Evolutionary conservation across 2,329 filamentous ascomycete genomes (phyloP).

Genomic region (Aspergillus persii): DNA sequence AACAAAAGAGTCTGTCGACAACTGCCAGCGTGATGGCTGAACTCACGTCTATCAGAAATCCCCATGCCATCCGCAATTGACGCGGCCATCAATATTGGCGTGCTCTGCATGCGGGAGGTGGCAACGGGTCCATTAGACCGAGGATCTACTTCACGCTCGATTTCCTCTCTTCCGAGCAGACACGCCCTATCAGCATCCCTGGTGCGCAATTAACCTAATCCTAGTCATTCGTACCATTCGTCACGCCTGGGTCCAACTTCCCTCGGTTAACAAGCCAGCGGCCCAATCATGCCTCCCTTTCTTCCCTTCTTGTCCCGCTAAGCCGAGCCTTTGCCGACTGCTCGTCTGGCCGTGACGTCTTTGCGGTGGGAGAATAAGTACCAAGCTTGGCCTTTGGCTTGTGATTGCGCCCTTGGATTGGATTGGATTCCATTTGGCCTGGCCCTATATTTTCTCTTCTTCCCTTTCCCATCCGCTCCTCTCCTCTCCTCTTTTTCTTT

Average conservation of each 20-base stretch:
- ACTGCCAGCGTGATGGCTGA: no score
- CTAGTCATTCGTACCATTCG: slow-evolving; percentile 1
- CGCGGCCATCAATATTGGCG: not conserved
- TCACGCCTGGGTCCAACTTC: not conserved
- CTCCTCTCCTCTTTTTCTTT: slow-evolving; percentile 10
- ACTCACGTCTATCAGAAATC: not conserved
- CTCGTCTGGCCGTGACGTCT: slow-evolving; percentile 24
- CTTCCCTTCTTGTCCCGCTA: slow-evolving; percentile 30
- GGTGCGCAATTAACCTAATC: slow-evolving; percentile 11
- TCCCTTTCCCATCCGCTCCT: slow-evolving; percentile 6
- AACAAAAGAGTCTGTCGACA: no score
- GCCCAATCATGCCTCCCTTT: slow-evolving; percentile 18
- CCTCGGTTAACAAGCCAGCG: slow-evolving; percentile 21
- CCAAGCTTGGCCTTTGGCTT: slow-evolving; percentile 27
- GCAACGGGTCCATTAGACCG: slow-evolving; percentile 34
- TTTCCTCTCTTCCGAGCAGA: slow-evolving; percentile 38
- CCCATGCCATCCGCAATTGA: not conserved
- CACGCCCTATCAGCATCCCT: slow-evolving; percentile 23
- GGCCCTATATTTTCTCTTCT: slow-evolving; percentile 1
- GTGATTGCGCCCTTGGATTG: slow-evolving; percentile 19
- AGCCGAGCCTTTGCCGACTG: slow-evolving; percentile 41
- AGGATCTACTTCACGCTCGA: slow-evolving; percentile 34
- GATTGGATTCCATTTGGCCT: slow-evolving; percentile 2
- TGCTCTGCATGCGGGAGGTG: slow-evolving; percentile 4
- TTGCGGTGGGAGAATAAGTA: slow-evolving; percentile 29